Conservation (phyloP, 495 filamentous ascomycete species). For the Bryoglossum gracile region DNA sequence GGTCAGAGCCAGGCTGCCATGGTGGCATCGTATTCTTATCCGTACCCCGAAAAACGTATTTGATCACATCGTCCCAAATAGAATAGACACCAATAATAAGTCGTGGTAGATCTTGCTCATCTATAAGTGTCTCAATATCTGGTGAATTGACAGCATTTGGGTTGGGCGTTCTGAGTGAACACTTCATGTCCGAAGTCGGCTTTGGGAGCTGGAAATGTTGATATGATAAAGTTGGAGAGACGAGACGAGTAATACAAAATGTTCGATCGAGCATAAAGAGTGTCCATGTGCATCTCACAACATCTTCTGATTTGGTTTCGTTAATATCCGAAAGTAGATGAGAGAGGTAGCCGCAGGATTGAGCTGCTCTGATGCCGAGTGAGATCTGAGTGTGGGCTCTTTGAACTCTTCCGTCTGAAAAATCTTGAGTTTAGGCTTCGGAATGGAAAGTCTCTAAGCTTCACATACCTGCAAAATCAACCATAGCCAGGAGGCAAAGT, state of each 20-base stretch:
- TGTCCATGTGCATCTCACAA: constrained; percentile 6
- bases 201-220: constrained; percentile 5
- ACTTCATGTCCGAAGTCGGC: constrained; percentile 2
- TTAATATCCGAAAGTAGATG: neutral
- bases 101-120: neutral
- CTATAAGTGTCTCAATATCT: neutral
- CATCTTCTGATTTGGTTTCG: neutral
- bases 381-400: constrained; percentile 10
- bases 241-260: constrained; percentile 5
- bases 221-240: constrained; percentile 4
- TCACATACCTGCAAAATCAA: constrained; percentile 7
- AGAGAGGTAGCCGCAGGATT: constrained; percentile 2
- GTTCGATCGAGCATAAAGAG: constrained; percentile 13
- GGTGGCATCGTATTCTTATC: constrained; percentile 4
- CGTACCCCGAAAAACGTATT: constrained; percentile 9
- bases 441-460: neutral
- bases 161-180: neutral
- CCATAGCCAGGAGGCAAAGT: constrained; percentile 8
- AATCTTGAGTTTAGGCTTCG: neutral
- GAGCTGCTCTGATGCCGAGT: constrained; percentile 5
- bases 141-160: neutral
- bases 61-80: constrained; percentile 11
- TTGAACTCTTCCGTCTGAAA: constrained; percentile 4
- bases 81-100: constrained; percentile 6
- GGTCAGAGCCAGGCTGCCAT: constrained; percentile 7